Evolutionary conservation across 352 stramenopile genomes (phyloP).

Genomic region (Globisporangium mamillatum): DNA sequence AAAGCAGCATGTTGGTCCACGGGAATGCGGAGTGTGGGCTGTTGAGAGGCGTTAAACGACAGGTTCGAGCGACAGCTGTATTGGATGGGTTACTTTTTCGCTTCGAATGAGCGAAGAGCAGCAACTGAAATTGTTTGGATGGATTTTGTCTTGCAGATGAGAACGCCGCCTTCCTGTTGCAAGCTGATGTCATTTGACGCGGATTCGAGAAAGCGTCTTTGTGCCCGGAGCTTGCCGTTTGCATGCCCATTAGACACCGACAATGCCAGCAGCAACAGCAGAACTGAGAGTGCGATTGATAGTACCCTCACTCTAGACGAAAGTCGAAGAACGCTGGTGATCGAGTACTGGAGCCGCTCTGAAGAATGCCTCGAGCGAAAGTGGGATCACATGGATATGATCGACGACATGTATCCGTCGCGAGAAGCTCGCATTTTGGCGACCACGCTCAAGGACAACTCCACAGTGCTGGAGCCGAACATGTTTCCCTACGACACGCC

Average conservation of each 20-base stretch:
- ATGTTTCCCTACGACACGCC: conserved; percentile 33
- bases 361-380: conserved; percentile 31
- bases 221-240: background rate
- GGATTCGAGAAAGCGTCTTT: background rate
- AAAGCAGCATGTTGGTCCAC: background rate
- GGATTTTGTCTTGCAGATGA: background rate
- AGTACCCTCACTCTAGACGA: background rate
- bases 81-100: background rate
- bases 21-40: background rate
- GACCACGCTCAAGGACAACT: conserved; percentile 18
- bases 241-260: background rate
- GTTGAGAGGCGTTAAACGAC: background rate
- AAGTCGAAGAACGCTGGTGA: conserved; percentile 16
- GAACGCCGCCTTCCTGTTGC: background rate
- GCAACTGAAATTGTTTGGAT: background rate
- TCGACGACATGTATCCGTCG: conserved; percentile 15
- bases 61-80: background rate
- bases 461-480: conserved; percentile 26
- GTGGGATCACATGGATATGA: conserved; percentile 29
- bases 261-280: background rate
- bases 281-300: background rate
- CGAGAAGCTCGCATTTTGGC: conserved; percentile 29
- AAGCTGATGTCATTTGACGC: background rate
- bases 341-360: conserved; percentile 30
- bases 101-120: background rate